Base-by-base conservation (phyloP, 352 stramenopile species). In the Pelagophyceae sp. region DNA sequence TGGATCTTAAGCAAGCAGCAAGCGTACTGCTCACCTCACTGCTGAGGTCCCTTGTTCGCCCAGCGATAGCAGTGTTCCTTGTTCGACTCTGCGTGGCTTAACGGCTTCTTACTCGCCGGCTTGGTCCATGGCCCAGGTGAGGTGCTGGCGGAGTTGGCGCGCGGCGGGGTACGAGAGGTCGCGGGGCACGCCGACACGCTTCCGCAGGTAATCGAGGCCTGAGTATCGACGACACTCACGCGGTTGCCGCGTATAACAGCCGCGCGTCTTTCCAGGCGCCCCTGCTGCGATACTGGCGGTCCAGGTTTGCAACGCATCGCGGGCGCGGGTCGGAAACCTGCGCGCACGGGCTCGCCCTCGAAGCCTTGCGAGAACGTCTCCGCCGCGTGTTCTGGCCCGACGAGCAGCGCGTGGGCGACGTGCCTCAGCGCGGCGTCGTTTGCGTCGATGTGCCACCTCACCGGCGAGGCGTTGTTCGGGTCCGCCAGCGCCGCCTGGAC, bases 401-500 rank as follows among this genome's bases (percentile, higher is more conserved):
- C 1, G 27, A 77, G 37, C 11, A 77, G 45, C 1, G 38, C 25
- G 1, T 40, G 5, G 37, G 61, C 72, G 5, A 51, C 72, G 72
- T 67, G 72, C 15, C 76, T 75, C 6, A 82, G 70, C n/a, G 38
- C 67, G 19, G 31, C 29, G 37, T 82, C 79, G 40, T 79, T 71
- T 25, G 38, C 76, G 35, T 19, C 20, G 25, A 40, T 23, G 63
- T 65, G 38, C 25, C 72, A 75, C n/a, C 69, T 20, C 27, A 79
- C 78, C 11, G 79, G 79, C 2, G 38, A 51, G 2, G 75, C 76
- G 38, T 75, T 67, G 67, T 74, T 74, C 27, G 79, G 79, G 76
- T 80, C 79, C 20, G 79, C 76, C 17, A 82, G 71, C 50, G 64
- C 27, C 17, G 79, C 79, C 37, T 15, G n/a, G 32, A 70, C 70